Base-by-base conservation (phyloP, 2,329 filamentous ascomycete species). In the Ophiocordyceps camponoti-floridani region DNA sequence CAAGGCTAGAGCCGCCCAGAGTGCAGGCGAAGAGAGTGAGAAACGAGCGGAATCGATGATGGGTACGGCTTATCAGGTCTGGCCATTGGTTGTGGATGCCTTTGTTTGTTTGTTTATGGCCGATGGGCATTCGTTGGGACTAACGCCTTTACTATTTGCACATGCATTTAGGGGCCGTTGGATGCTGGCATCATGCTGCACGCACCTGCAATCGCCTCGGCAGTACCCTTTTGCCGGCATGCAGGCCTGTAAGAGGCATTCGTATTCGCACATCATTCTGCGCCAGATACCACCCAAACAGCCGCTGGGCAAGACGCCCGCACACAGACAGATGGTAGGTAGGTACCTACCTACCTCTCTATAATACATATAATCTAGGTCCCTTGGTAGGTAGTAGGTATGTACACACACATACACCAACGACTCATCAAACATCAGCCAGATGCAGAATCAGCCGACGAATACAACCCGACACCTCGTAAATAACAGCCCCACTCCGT, bases 31-130 rank as follows among this genome's bases (percentile, higher is more conserved):
- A 37, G 33, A 37, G 33, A 37, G 33, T 37, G 14, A 37, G 33
- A 37, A 37, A 37, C 33, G 38, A 40, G 26, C 43, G 42, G 42
- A 40, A 26, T 19, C 44, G 37, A 43, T 40, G 45, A 41, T 43
- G 46, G 41, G 42, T 44, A 9, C 40, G 27, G 38, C 46, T 46
- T 45, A 47, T 43, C 19, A 40, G 40, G 41, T 27, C 16, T 28
- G 33, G 41, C 31, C 13, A 23, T 16, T n/a, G 13, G 26, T 27
- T 31, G 44, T 16, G 26, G 42, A 18, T 16, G 44, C 33, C 44
- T 53, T 57, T 59, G 57, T 59, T 59, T 59, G 56, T 59, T 59
- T 59, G 51, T 58, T 58, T 58, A 59, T 57, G 42, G 38, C 23
- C 23, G 16, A 41, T 41, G 38, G 18, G 9, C 42, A 37, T 37